Evolutionary conservation across 2,329 filamentous ascomycete species (phyloP).

Genomic region (Allantophomopsis lycopodina): DNA sequence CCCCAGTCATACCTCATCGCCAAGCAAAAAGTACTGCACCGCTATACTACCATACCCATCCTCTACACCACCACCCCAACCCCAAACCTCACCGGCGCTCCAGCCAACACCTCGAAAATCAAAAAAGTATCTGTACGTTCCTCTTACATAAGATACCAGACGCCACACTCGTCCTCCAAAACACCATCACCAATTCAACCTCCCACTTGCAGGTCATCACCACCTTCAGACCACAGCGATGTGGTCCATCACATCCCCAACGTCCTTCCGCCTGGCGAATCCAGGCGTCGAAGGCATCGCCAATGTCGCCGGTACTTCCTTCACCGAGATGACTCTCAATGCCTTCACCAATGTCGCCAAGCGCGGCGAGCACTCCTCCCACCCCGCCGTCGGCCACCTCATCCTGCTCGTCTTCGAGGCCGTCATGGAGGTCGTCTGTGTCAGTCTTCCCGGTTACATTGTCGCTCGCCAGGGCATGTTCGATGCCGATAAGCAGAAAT

Average conservation of each 20-base stretch:
- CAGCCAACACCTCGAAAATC: too few species aligned
- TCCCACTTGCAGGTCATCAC: neutral
- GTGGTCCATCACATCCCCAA: slow-evolving; percentile 30
- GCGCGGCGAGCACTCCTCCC: slow-evolving; percentile 11
- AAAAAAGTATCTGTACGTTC: too few species aligned
- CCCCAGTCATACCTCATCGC: too few species aligned
- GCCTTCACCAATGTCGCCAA: slow-evolving; percentile 7
- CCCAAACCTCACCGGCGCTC: too few species aligned
- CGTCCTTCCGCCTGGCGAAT: slow-evolving; percentile 28
- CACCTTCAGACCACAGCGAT: slow-evolving; percentile 9
- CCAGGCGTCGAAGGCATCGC: slow-evolving; percentile 18
- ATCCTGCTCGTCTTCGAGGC: slow-evolving; percentile 65
- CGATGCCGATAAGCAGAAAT: slow-evolving; percentile 90
- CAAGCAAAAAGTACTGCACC: too few species aligned
- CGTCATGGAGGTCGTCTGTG: slow-evolving; percentile 87
- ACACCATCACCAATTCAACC: neutral
- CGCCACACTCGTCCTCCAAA: too few species aligned
- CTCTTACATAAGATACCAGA: too few species aligned
- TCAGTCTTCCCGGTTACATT: slow-evolving; percentile 87
- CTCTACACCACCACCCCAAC: too few species aligned
- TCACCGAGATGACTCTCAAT: slow-evolving; percentile 11
- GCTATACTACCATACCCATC: too few species aligned
- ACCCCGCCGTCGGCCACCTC: slow-evolving; percentile 29
- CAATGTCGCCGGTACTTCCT: slow-evolving; percentile 7
- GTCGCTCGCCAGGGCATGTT: slow-evolving; percentile 85